Base-by-base conservation (phyloP, 73 alveolate species). In the Paramecium primaurelia region DNA sequence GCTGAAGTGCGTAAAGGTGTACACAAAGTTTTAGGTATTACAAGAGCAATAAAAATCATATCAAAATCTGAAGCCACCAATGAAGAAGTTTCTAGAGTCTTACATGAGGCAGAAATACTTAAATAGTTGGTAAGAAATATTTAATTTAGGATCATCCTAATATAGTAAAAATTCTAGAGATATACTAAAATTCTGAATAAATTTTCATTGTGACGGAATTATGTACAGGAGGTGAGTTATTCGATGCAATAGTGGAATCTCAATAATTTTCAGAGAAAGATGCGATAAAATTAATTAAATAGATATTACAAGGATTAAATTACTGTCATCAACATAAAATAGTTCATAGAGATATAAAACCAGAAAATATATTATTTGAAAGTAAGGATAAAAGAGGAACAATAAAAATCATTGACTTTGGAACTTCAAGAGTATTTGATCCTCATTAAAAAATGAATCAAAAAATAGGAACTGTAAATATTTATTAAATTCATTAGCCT, bases 341-440 rank as follows among this genome's bases (percentile, higher is more conserved):
- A 25, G 93, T 88, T 0, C 94, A 89, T 73, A 69, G 97, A 77
- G 98, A 95, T 92, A 92, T 95, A 59, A 95, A 95, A 75, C 98
- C 98, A 4, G 98, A 95, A 92, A 94, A 95, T 59, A 47, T 95
- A 1, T 86, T 96, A 25, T 87, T 93, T 10, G 97, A 92, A 44
- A 92, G 92, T 25, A 71, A 95, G 71, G 94, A 77, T 80, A 92
- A 90, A 58, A 49, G 58, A 42, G 87, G 42, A 51, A 88, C 83
- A 51, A 86, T 95, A 2, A 97, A 97, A 92, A 93, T 97, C n/a
- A 95, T 95, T 18, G 99, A 96, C 93, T 97, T 96, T 92, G 99
- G 99, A 16, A 93, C 97, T 5, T 94, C 98, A 11, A 92, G 92
- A 49, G 93, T 88, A 91, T 88, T 93, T 11, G 98, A 96, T 42